phyloP scores from a whole-genome alignment of 306 rosid species.

The Sesbania bispinosa region DNA sequence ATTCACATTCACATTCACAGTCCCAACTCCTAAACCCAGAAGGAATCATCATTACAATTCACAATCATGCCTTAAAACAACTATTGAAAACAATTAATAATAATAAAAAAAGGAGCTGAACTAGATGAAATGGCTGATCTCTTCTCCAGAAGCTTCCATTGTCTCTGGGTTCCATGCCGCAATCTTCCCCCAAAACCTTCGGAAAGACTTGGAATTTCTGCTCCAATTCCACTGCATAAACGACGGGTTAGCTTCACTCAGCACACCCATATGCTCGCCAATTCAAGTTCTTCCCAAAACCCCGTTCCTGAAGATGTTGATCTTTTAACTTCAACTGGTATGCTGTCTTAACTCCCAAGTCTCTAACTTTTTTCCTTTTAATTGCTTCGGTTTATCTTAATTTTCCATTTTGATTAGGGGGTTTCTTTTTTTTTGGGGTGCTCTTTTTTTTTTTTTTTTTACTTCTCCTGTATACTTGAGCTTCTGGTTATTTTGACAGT shows the following conservation, averaged over 20 bases:
- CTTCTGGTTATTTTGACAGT: constrained; percentile 45
- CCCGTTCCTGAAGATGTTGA: constrained; percentile 35
- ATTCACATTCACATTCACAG: neutral
- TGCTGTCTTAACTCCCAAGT: constrained; percentile 17
- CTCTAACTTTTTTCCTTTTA: neutral
- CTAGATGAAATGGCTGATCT: constrained; percentile 34
- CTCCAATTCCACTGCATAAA: constrained; percentile 25
- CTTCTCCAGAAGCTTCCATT: constrained; percentile 32
- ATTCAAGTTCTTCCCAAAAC: constrained; percentile 30
- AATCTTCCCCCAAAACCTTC: constrained; percentile 19
- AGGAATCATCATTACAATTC: too few species aligned
- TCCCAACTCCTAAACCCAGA: neutral
- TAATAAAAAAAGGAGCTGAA: too few species aligned
- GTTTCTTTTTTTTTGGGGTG: neutral
- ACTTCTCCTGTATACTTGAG: neutral
- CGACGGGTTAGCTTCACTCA: constrained; percentile 11
- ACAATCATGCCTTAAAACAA: neutral
- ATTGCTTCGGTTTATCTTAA: neutral
- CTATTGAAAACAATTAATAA: neutral
- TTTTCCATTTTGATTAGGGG: constrained; percentile 13
- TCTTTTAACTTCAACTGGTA: constrained; percentile 49
- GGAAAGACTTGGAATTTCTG: constrained; percentile 19
- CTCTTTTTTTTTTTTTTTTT: neutral
- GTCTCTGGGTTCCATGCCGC: constrained; percentile 20
- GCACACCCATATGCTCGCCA: constrained; percentile 23